A percentile compares a stretch with the other conserved stretches of the same genome.
These are phyloP conservation scores for Hirschfeldia incana DNA, from an alignment of 345 rosid genomes.

Conservation along the genomic window DNA sequence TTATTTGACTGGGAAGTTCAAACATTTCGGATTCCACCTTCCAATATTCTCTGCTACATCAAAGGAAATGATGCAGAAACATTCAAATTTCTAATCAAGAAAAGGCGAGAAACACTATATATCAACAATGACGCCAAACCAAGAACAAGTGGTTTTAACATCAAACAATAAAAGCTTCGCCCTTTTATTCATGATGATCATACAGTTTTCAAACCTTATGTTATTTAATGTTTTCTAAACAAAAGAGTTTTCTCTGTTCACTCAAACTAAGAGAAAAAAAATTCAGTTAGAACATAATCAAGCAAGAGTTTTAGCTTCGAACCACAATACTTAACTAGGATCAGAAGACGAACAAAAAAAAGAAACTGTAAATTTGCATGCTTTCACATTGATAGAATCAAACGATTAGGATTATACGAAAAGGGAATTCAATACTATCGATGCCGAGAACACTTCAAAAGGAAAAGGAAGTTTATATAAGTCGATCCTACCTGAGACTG, in stretches of 20 bases:
- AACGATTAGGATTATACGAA: not conserved
- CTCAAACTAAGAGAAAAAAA: not conserved
- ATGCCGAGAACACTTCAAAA: not conserved
- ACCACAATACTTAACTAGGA: not conserved
- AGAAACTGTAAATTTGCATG: not conserved
- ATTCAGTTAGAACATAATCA: not conserved
- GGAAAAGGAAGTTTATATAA: not conserved
- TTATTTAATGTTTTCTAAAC: not conserved
- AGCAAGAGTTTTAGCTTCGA: slow-evolving; percentile 1
- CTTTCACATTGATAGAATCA: not conserved
- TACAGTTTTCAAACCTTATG: not conserved
- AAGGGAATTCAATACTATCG: not conserved
- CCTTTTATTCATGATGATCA: not conserved
- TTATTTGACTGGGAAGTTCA: not conserved
- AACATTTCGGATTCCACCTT: not conserved
- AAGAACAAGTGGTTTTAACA: not conserved
- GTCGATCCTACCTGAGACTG: not conserved
- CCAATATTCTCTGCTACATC: slow-evolving; percentile 12
- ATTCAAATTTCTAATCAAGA: too few relatives aligned
- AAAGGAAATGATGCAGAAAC: not conserved
- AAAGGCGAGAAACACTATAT: too few relatives aligned
- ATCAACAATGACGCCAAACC: too few relatives aligned
- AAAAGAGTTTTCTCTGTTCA: not conserved
- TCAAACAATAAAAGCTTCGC: not conserved
- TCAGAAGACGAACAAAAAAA: not conserved